phyloP scores from a whole-genome alignment of 805 yeast species.

The Candida xyloterini region DNA sequence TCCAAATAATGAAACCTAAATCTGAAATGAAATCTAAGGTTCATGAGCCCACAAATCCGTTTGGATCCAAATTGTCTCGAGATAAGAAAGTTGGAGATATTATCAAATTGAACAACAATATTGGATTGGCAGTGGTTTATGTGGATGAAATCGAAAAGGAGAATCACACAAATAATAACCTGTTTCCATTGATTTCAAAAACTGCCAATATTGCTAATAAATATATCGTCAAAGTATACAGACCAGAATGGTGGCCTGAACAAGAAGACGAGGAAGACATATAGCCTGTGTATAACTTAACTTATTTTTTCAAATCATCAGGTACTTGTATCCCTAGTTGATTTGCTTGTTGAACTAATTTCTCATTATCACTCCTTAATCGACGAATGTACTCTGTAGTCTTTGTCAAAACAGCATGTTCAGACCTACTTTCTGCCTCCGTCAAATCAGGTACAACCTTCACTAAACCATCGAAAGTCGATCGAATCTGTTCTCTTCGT shows the following conservation, averaged over 20 bases:
- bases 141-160: slow-evolving; percentile 32
- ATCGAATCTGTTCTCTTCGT: slow-evolving; percentile 79
- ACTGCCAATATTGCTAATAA: slow-evolving; percentile 18
- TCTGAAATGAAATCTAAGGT: not conserved
- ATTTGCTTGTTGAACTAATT: slow-evolving; percentile 41
- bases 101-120: slow-evolving; percentile 50
- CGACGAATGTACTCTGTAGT: slow-evolving; percentile 47
- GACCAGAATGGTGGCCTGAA: slow-evolving; percentile 79
- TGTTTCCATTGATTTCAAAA: slow-evolving; percentile 20
- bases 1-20: slow-evolving; percentile 17
- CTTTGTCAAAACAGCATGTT: slow-evolving; percentile 68
- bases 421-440: slow-evolving; percentile 74
- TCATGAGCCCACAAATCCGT: slow-evolving; percentile 12
- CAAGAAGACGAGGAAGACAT: slow-evolving; percentile 15
- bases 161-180: slow-evolving; percentile 22
- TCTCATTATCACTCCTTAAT: slow-evolving; percentile 48
- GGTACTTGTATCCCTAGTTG: slow-evolving; percentile 39
- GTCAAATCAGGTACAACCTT: slow-evolving; percentile 69
- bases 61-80: slow-evolving; percentile 29
- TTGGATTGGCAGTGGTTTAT: slow-evolving; percentile 64
- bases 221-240: slow-evolving; percentile 48
- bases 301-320: slow-evolving; percentile 26
- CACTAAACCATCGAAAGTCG: slow-evolving; percentile 76
- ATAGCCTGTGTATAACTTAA: not conserved
- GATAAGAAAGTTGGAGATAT: slow-evolving; percentile 59